Evolutionary conservation across 495 filamentous ascomycete genomes (phyloP).

Genomic region (Melanomma pulvis-pyrius): DNA sequence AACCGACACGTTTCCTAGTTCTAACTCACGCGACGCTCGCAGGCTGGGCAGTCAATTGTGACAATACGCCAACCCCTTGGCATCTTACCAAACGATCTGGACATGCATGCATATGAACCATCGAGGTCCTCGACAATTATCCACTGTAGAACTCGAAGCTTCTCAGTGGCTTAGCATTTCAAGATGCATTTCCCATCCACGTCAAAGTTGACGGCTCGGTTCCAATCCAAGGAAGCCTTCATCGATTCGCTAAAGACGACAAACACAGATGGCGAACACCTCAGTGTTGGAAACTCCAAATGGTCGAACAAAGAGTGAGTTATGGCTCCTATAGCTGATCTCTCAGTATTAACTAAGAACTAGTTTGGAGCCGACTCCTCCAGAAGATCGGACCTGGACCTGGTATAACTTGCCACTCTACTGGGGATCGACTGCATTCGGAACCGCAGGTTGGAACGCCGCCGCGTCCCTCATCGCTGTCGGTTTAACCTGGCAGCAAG

Average conservation of each 20-base stretch:
- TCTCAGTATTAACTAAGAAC: background rate
- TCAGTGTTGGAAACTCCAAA: conserved; percentile 3
- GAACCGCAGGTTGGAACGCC: conserved; percentile 15
- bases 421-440: conserved; percentile 16
- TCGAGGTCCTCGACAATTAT: background rate
- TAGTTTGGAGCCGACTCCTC: conserved; percentile 7
- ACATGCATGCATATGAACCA: background rate
- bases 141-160: background rate
- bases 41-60: no score
- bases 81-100: no score
- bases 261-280: background rate
- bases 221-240: conserved; percentile 14
- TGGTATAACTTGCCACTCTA: conserved; percentile 15
- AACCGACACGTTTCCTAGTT: no score
- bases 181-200: conserved; percentile 3
- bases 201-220: background rate
- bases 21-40: no score
- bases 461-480: conserved; percentile 16
- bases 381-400: conserved; percentile 20
- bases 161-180: background rate
- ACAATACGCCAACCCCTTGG: no score
- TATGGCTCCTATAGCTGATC: background rate
- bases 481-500: conserved; percentile 15
- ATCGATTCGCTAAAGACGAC: conserved; percentile 9
- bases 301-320: conserved; percentile 16